phyloP scores from a whole-genome alignment of 1,139 yeast genomes.

The Magnusiomyces sp. region DNA sequence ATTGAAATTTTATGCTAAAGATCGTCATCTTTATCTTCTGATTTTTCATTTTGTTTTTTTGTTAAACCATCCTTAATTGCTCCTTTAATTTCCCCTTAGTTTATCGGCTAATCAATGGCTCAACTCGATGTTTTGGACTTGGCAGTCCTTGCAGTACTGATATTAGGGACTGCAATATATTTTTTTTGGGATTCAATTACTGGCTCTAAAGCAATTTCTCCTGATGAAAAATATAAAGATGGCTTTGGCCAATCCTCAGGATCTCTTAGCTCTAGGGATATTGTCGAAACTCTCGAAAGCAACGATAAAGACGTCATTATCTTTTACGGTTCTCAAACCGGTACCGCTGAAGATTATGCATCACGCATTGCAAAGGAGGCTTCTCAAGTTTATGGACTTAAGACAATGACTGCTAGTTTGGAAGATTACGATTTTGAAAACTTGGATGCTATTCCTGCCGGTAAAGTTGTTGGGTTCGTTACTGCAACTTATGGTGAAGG shows the following conservation, averaged over 20 bases:
- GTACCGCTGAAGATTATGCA: conserved; percentile 98
- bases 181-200: conserved; percentile 56
- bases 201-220: conserved; percentile 28
- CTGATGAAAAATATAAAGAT: conserved; percentile 29
- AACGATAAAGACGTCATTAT: conserved; percentile 70
- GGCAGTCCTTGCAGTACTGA: conserved; percentile 56
- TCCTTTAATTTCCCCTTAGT: neutral
- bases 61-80: neutral
- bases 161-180: conserved; percentile 56
- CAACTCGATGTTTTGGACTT: conserved; percentile 59
- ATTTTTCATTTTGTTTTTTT: neutral
- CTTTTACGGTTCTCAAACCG: conserved; percentile 95
- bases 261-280: conserved; percentile 40
- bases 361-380: conserved; percentile 84
- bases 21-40: neutral
- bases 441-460: conserved; percentile 48
- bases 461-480: conserved; percentile 59
- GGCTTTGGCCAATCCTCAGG: conserved; percentile 32
- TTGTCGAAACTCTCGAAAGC: conserved; percentile 51
- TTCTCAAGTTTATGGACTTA: conserved; percentile 69
- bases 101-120: conserved; percentile 15
- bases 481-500: conserved; percentile 97
- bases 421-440: conserved; percentile 82
- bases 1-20: neutral
- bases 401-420: conserved; percentile 79